These are phyloP conservation scores for Beauveria asiatica DNA, from an alignment of 2,329 filamentous ascomycete species.

Conservation along the genomic window DNA sequence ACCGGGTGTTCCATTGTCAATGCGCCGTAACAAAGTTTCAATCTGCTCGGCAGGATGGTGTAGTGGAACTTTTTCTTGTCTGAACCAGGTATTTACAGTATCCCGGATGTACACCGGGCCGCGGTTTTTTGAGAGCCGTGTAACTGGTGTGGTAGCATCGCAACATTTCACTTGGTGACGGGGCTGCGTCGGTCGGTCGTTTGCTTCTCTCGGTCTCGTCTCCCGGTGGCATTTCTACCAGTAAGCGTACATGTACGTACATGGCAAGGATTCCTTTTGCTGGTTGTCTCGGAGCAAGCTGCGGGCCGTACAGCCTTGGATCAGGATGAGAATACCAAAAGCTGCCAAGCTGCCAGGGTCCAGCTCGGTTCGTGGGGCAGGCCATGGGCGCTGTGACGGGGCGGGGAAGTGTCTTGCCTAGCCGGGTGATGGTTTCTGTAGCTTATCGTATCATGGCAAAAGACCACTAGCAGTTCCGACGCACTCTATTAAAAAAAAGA, in stretches of 20 bases:
- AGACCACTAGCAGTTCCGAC: neutral
- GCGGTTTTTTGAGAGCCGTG: neutral
- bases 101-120: neutral
- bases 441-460: slow-evolving; percentile 3
- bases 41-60: neutral
- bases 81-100: neutral
- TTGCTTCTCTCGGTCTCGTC: neutral
- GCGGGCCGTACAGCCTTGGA: neutral
- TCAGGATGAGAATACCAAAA: neutral
- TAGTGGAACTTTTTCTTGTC: neutral
- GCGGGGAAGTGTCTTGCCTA: slow-evolving; percentile 9
- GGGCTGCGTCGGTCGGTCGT: neutral
- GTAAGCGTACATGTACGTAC: neutral
- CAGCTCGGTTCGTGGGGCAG: slow-evolving; percentile 1
- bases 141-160: neutral
- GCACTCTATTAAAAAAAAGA: neutral
- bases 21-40: neutral
- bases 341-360: neutral
- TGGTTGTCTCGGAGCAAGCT: neutral
- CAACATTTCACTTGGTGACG: neutral
- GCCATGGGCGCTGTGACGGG: neutral
- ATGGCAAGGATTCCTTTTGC: neutral
- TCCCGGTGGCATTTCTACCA: neutral
- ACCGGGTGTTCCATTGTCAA: neutral
- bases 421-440: slow-evolving; percentile 10